phyloP scores from a whole-genome alignment of 139 green algal genomes.

The Tetraselmis chui region DNA sequence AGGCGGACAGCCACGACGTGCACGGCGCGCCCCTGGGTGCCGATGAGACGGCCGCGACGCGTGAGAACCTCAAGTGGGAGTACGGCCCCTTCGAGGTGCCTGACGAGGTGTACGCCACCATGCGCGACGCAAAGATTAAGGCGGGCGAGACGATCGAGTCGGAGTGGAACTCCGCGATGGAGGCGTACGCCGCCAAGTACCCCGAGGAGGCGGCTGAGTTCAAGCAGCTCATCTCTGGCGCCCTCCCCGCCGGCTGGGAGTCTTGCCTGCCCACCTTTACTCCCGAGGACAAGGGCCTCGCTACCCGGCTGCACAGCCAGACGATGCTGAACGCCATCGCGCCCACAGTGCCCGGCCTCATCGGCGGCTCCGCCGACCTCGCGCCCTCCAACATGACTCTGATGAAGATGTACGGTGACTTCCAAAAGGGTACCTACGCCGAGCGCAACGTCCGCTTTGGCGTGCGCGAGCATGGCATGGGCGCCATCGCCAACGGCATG shows the following conservation, averaged over 20 bases:
- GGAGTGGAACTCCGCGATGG: conserved; percentile 65
- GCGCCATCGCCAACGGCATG: conserved; percentile 94
- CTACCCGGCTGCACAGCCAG: conserved; percentile 93
- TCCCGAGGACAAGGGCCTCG: conserved; percentile 86
- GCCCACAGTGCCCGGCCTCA: conserved; percentile 81
- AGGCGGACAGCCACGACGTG: conserved; percentile 93
- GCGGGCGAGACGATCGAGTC: conserved; percentile 58
- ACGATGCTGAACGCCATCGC: conserved; percentile 94
- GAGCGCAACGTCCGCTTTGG: conserved; percentile 97
- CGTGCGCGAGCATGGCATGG: conserved; percentile 98
- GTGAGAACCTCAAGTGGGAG: conserved; percentile 90
- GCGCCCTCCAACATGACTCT: conserved; percentile 98
- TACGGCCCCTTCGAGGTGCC: conserved; percentile 92
- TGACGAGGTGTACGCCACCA: conserved; percentile 55
- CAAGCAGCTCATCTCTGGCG: conserved; percentile 62
- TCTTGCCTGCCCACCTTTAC: conserved; percentile 83
- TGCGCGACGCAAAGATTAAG: conserved; percentile 24
- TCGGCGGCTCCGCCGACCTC: conserved; percentile 94
- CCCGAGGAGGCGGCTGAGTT: conserved; percentile 79
- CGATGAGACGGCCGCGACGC: conserved; percentile 88
- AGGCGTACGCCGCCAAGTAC: conserved; percentile 65
- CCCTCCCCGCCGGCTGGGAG: conserved; percentile 83
- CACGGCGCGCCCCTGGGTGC: conserved; percentile 92
- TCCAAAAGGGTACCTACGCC: conserved; percentile 88
- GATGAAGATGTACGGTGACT: conserved; percentile 97